phyloP scores from a whole-genome alignment of 768 basidiomycete species.

The Arthromyces matolae region DNA sequence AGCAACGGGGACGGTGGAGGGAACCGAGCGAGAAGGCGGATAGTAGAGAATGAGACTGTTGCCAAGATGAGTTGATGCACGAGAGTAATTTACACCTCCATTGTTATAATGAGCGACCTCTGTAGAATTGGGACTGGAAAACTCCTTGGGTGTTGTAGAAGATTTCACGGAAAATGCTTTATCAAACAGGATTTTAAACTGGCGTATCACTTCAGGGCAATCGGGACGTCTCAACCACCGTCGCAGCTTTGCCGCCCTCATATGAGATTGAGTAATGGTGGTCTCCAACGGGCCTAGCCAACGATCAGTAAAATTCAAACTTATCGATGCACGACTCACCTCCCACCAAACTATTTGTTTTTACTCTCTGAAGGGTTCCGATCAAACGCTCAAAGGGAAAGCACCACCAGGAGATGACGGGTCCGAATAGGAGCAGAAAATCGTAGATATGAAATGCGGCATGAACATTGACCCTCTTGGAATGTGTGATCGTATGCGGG shows the following conservation, averaged over 20 bases:
- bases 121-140: not conserved
- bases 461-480: slow-evolving; percentile 21
- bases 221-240: no score
- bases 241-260: not conserved
- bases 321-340: no score
- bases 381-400: no score
- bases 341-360: slow-evolving; percentile 29
- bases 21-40: not conserved
- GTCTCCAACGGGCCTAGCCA: slow-evolving; percentile 2
- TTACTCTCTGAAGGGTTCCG: slow-evolving; percentile 29
- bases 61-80: no score
- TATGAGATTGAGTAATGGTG: not conserved
- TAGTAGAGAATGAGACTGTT: not conserved
- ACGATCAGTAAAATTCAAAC: no score
- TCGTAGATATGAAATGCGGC: slow-evolving; percentile 32
- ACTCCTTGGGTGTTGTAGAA: not conserved
- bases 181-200: not conserved
- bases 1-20: not conserved
- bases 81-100: not conserved
- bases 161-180: not conserved
- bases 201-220: no score
- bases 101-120: not conserved
- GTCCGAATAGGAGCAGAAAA: slow-evolving; percentile 31
- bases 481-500: slow-evolving; percentile 17
- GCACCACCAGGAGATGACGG: slow-evolving; percentile 34